A percentile compares a stretch with the other conserved stretches of the same genome.
Conservation (phyloP, 1,284 basidiomycete genomes). For the Puccinia novopanici region DNA sequence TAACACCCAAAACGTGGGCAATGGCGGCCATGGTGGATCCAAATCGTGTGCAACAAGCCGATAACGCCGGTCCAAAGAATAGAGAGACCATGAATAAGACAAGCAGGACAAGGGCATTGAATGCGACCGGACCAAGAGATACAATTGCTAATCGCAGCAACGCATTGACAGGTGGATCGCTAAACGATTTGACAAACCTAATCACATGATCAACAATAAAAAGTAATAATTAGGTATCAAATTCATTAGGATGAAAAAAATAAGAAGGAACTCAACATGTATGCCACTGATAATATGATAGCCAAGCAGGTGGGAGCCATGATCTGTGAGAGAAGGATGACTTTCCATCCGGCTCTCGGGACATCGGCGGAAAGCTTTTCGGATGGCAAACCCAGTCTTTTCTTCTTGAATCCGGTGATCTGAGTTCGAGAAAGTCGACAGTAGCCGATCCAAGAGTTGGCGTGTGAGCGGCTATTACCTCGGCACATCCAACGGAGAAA, state of each 20-base stretch:
- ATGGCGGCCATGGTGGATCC: conserved; percentile 85
- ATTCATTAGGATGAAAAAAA: not conserved
- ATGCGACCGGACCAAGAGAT: conserved; percentile 89
- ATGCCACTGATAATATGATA: conserved; percentile 78
- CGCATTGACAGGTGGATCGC: conserved; percentile 66
- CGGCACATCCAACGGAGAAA: conserved; percentile 96
- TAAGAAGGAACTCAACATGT: conserved; percentile 67
- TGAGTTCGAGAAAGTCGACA: conserved; percentile 89
- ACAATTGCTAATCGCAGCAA: conserved; percentile 91
- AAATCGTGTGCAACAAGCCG: conserved; percentile 72
- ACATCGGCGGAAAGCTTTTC: conserved; percentile 89
- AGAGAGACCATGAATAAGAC: conserved; percentile 79
- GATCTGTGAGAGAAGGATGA: conserved; percentile 83
- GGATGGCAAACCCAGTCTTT: conserved; percentile 87
- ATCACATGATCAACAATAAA: not conserved
- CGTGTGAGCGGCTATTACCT: conserved; percentile 79
- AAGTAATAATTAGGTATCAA: not conserved
- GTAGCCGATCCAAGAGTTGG: conserved; percentile 96
- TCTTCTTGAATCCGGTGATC: conserved; percentile 97
- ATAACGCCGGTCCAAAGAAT: conserved; percentile 50
- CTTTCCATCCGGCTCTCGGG: conserved; percentile 84
- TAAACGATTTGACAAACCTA: conserved; percentile 56
- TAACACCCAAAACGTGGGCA: conserved; percentile 74
- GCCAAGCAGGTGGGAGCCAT: conserved; percentile 81
- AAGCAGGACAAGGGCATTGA: conserved; percentile 85